Evolutionary conservation across 2,329 filamentous ascomycete genomes (phyloP), one percentile per base, ranked within the genome.

Genomic region (Parastagonospora avenae): DNA sequence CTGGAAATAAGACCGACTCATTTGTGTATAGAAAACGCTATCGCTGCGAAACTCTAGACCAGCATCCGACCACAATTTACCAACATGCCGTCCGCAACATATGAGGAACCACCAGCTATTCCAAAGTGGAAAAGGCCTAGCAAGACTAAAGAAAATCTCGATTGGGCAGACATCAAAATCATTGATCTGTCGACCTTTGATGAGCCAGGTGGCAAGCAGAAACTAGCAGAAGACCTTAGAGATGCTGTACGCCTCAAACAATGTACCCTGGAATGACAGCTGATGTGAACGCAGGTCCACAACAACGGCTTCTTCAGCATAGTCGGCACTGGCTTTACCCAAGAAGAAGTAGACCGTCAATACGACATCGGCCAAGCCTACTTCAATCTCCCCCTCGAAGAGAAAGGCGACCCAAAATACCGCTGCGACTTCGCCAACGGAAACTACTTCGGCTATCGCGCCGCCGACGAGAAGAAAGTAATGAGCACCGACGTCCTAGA

Each of bases 201-300:
- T 28, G 68, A 78, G 14, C 80, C 81, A 0, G 80, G 77, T 2
- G 82, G 82, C 3, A 85, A 83, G 58, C 68, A 82, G 43, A 74
- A 73, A 31, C 72, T 86, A 0, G 81, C 82, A 1, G 74, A 77
- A 35, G 79, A 85, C 51, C 72, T 86, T 0, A 76, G 79, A 24
- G 79, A 84, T 42, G 82, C 82, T 2, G 79, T 82, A 52, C 16
- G 50, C 45, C 19, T 24, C 19, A 5, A 24, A 24, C 19, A 24
- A 24, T 37, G 8, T 27, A 11, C 19, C 8, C 14, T 16, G 10
- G 5, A 35, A 7, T 11, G 12, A 27, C 30, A 24, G 35, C 32
- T 55, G 12, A 55, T 43, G 5, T 33, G 19, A 39, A 8, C 8
- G 7, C n/a, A 68, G 60, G 63, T 69, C 8, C 62, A 64, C 31